Evolutionary conservation across 2,329 filamentous ascomycete genomes (phyloP).

Genomic region (Penicillium concentricum): DNA sequence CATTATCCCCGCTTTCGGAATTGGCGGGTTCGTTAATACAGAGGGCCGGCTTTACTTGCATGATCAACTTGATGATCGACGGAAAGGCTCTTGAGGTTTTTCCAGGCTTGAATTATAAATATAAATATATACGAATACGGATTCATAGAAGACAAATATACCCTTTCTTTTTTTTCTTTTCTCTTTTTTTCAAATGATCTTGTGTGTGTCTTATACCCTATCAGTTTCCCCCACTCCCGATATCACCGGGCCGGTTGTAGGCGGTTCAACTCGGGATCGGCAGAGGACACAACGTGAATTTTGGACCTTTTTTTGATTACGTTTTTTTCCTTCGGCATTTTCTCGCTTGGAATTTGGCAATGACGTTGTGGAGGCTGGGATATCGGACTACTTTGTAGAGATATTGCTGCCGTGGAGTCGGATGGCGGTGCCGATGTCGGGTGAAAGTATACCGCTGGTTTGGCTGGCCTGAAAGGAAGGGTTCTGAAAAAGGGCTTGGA

Average conservation of each 20-base stretch:
- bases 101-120: not conserved
- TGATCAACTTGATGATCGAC: constrained; percentile 25
- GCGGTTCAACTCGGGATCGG: constrained; percentile 17
- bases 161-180: constrained; percentile 13
- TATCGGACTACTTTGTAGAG: not conserved
- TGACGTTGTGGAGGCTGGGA: not conserved
- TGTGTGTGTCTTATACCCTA: constrained; percentile 2
- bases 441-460: not conserved
- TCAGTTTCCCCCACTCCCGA: constrained; percentile 3
- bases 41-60: constrained; percentile 34
- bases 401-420: not conserved
- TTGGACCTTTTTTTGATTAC: not conserved
- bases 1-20: constrained; percentile 83
- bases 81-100: constrained; percentile 12
- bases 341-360: not conserved
- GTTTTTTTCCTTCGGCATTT: not conserved
- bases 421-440: not conserved
- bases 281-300: not conserved
- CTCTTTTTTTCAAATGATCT: constrained; percentile 1
- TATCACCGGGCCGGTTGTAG: constrained; percentile 20
- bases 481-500: not conserved
- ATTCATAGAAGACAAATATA: constrained; percentile 26
- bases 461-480: not conserved
- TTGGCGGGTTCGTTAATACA: constrained; percentile 80
- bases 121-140: constrained; percentile 2